Evolutionary conservation across 768 basidiomycete species (phyloP).

Genomic region (Russula earlei): DNA sequence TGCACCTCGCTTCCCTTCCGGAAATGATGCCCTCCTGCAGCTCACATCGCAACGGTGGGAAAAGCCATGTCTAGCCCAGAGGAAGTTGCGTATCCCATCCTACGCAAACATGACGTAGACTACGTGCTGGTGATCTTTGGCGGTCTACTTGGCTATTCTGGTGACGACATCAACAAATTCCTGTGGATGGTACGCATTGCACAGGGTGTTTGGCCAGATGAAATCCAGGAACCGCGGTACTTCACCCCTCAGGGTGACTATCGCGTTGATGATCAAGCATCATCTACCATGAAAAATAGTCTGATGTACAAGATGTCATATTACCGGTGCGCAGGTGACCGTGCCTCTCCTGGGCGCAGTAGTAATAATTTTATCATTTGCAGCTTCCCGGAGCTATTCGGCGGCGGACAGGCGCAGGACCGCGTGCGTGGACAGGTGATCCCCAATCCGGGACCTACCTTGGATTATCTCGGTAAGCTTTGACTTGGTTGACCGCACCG

Average conservation of each 20-base stretch:
- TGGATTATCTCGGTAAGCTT: conserved; percentile 78
- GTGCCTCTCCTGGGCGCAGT: background rate
- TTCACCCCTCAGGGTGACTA: conserved; percentile 93
- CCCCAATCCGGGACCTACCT: conserved; percentile 64
- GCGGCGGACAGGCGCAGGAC: conserved; percentile 62
- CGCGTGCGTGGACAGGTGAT: conserved; percentile 84
- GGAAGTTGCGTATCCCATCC: conserved; percentile 93
- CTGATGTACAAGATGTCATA: conserved; percentile 99
- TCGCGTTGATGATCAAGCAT: conserved; percentile 78
- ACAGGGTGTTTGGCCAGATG: conserved; percentile 96
- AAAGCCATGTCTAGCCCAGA: conserved; percentile 95
- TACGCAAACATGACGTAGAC: conserved; percentile 94
- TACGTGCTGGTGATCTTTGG: conserved; percentile 98
- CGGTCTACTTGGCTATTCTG: conserved; percentile 91
- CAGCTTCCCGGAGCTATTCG: conserved; percentile 85
- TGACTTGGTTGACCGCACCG: background rate
- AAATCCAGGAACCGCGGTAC: conserved; percentile 91
- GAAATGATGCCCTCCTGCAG: conserved; percentile 30
- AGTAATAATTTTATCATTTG: background rate
- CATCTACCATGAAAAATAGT: conserved; percentile 83
- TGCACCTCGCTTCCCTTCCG: background rate
- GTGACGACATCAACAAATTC: conserved; percentile 99
- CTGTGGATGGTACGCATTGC: conserved; percentile 96
- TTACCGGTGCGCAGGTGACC: conserved; percentile 52
- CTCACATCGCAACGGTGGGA: conserved; percentile 97